Evolutionary conservation across 2,329 filamentous ascomycete species (phyloP), one percentile per base, ranked within the genome.

Genomic region (Trichoderma hamatum): DNA sequence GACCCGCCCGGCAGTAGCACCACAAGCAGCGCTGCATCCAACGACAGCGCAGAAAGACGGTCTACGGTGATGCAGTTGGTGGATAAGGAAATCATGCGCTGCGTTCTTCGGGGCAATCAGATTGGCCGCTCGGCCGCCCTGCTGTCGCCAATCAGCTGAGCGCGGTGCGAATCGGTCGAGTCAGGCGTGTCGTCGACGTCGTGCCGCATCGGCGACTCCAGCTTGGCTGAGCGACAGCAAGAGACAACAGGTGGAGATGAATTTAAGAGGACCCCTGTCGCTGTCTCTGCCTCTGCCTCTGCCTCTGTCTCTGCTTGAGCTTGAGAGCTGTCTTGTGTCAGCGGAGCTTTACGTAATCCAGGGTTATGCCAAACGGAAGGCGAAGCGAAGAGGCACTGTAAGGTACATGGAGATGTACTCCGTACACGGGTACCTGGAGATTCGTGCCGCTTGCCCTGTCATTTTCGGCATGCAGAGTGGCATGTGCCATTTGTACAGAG

Each of bases 61-160:
- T 65, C 62, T 56, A 36, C 51, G 62, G n/a, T 30, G 62, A 28
- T 43, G 52, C 52, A 46, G 62, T 65, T 65, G 62, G 62, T 54
- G 36, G 51, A 43, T 43, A 36, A 39, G 36, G 51, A 43, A 30
- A 36, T 21, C 21, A n/a, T 32, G 16, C 46, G 62, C 28, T 54
- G 51, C 51, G 28, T 30, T 49, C 43, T 65, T 55, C 36, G 62
- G 62, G 55, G 62, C 62, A 65, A 64, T 64, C 61, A 64, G 26
- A 28, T 49, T 24, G 49, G 34, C 51, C 34, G 34, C 62, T 39
- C 51, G 39, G 21, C 34, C 24, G n/a, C 46, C 46, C 46, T 21
- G 46, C 46, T 43, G 32, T 51, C 51, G 62, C 62, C 62, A 65
- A 55, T 65, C 62, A 55, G 49, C 34, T 55, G 49, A 54, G 34